Evolutionary conservation across 2,329 filamentous ascomycete genomes (phyloP).

Genomic region (Penicillium sclerotigenum): DNA sequence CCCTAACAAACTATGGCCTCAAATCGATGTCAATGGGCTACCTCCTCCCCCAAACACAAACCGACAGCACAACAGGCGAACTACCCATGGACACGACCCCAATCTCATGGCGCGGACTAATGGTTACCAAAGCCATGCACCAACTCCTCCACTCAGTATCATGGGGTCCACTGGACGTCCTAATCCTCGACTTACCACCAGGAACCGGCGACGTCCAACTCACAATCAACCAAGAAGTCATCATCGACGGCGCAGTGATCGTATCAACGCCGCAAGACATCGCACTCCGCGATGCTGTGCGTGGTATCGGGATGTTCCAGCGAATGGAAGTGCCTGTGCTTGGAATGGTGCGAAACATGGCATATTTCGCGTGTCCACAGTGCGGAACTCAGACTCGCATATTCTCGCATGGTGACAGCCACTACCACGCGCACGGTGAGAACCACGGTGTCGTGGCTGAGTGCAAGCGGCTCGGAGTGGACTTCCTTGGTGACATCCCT

Average conservation of each 20-base stretch:
- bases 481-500: constrained; percentile 85
- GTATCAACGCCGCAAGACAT: constrained; percentile 93
- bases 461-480: constrained; percentile 69
- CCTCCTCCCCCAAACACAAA: constrained; percentile 55
- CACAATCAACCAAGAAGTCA: constrained; percentile 91
- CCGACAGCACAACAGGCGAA: constrained; percentile 25
- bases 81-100: constrained; percentile 57
- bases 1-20: constrained; percentile 88
- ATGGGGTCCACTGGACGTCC: constrained; percentile 83
- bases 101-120: constrained; percentile 91
- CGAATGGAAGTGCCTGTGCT: constrained; percentile 74
- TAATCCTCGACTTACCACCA: constrained; percentile 87
- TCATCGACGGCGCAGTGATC: constrained; percentile 79
- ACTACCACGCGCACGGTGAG: constrained; percentile 35
- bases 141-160: constrained; percentile 93
- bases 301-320: constrained; percentile 89
- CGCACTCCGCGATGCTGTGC: constrained; percentile 84
- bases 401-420: constrained; percentile 55
- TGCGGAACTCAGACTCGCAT: constrained; percentile 73
- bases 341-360: constrained; percentile 92
- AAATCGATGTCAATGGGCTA: constrained; percentile 99
- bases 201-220: constrained; percentile 95
- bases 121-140: constrained; percentile 96
- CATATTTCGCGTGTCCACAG: constrained; percentile 73
- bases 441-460: constrained; percentile 63